These are phyloP conservation scores for Symbiodinium pilosum DNA, from an alignment of 73 alveolate genomes.

Conservation along the genomic window DNA sequence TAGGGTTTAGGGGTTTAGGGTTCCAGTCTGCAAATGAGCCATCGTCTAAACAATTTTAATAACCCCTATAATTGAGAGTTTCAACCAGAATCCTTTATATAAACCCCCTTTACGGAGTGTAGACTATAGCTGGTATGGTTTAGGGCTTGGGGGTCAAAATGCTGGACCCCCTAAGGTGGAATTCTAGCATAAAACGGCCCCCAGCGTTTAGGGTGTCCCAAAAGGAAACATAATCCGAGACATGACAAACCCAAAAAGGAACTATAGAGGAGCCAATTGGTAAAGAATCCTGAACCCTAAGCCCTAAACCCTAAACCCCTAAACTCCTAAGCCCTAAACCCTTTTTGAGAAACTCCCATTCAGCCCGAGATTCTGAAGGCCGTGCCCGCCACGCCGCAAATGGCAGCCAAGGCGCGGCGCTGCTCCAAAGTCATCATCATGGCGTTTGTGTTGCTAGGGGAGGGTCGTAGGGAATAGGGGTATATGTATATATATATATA, in stretches of 20 bases:
- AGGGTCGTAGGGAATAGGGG: too few species aligned
- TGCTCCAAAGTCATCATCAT: background rate
- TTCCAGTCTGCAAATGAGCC: background rate
- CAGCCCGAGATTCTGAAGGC: background rate
- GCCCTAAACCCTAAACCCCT: background rate
- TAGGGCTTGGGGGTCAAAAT: too few species aligned
- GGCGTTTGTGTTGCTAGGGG: background rate
- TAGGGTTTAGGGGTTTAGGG: background rate
- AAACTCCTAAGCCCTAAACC: background rate
- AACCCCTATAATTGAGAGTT: background rate
- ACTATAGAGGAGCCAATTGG: too few species aligned
- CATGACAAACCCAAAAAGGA: too few species aligned
- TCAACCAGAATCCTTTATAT: background rate
- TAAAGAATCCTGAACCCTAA: background rate
- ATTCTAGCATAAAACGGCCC: background rate
- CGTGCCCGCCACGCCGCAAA: background rate
- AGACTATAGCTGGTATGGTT: too few species aligned
- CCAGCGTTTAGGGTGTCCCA: too few species aligned
- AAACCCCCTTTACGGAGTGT: too few species aligned
- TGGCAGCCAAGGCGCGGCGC: background rate
- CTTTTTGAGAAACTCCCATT: background rate
- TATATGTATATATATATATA: too few species aligned
- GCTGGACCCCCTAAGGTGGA: background rate
- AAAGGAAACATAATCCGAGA: too few species aligned
- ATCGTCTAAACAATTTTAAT: too few species aligned